These are phyloP conservation scores for Alloteropsis semialata DNA, from an alignment of 176 grass and related monocot genomes.

Conservation along the genomic window DNA sequence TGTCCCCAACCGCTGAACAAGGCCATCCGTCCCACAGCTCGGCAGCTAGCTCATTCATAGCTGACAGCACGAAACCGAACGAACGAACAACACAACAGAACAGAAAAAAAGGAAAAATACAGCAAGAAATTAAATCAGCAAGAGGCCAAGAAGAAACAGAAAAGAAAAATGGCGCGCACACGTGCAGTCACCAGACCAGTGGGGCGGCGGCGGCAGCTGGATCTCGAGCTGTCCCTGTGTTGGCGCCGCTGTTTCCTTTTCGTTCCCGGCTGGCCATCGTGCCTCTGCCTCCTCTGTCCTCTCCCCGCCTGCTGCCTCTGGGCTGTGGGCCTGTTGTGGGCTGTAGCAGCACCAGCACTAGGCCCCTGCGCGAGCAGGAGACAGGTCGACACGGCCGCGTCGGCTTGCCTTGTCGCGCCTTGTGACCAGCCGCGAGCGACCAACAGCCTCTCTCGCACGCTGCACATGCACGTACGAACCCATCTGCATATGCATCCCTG, in stretches of 20 bases:
- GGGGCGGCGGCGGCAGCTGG: slow-evolving; percentile 13
- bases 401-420: not conserved
- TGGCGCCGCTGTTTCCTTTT: slow-evolving; percentile 2
- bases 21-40: too few species aligned
- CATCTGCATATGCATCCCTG: not conserved
- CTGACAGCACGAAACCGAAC: not conserved
- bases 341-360: too few species aligned
- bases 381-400: slow-evolving; percentile 22
- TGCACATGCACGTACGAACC: not conserved
- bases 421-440: too few species aligned
- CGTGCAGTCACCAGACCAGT: not conserved
- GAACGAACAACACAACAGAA: not conserved
- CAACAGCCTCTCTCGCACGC: not conserved
- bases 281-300: not conserved
- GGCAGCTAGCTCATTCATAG: not conserved
- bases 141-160: too few species aligned
- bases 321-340: too few species aligned
- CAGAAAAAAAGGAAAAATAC: not conserved
- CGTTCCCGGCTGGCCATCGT: not conserved
- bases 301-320: not conserved
- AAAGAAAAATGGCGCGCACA: not conserved
- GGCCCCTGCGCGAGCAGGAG: too few species aligned
- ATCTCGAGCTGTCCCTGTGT: slow-evolving; percentile 24
- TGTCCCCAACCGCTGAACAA: too few species aligned
- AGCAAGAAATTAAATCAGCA: not conserved